phyloP scores from a whole-genome alignment of 2,329 filamentous ascomycete species.

The Aspergillus sp. region DNA sequence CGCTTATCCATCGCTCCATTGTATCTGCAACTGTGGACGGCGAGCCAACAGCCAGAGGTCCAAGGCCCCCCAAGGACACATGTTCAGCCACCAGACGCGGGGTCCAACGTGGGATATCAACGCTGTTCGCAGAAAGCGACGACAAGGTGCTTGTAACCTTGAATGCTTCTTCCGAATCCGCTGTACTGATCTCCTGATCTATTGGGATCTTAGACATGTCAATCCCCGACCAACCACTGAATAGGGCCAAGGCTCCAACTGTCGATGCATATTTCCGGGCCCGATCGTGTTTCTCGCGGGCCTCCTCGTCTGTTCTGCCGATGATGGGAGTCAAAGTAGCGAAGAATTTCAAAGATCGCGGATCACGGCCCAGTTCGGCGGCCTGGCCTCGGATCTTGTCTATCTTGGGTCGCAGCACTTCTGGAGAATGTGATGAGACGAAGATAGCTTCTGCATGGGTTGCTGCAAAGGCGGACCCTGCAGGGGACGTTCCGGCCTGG shows the following conservation, averaged over 20 bases:
- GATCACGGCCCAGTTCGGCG: slow-evolving; percentile 54
- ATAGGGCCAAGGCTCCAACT: slow-evolving; percentile 55
- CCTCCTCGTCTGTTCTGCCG: slow-evolving; percentile 54
- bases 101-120: slow-evolving; percentile 49
- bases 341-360: slow-evolving; percentile 58
- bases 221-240: slow-evolving; percentile 61
- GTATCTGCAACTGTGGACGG: slow-evolving; percentile 48
- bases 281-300: slow-evolving; percentile 52
- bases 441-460: slow-evolving; percentile 63
- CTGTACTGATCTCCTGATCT: slow-evolving; percentile 56
- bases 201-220: slow-evolving; percentile 58
- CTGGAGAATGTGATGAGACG: slow-evolving; percentile 55
- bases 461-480: slow-evolving; percentile 57
- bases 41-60: slow-evolving; percentile 50
- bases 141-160: slow-evolving; percentile 51
- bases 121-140: slow-evolving; percentile 50
- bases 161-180: slow-evolving; percentile 55
- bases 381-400: slow-evolving; percentile 55
- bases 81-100: slow-evolving; percentile 48
- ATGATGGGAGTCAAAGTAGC: slow-evolving; percentile 52
- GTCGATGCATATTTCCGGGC: slow-evolving; percentile 54
- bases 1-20: slow-evolving; percentile 48
- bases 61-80: slow-evolving; percentile 50
- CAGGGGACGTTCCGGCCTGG: slow-evolving; percentile 60
- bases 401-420: slow-evolving; percentile 52